These are phyloP conservation scores for Suillus hirtellus DNA, from an alignment of 768 basidiomycete genomes.

Conservation along the genomic window DNA sequence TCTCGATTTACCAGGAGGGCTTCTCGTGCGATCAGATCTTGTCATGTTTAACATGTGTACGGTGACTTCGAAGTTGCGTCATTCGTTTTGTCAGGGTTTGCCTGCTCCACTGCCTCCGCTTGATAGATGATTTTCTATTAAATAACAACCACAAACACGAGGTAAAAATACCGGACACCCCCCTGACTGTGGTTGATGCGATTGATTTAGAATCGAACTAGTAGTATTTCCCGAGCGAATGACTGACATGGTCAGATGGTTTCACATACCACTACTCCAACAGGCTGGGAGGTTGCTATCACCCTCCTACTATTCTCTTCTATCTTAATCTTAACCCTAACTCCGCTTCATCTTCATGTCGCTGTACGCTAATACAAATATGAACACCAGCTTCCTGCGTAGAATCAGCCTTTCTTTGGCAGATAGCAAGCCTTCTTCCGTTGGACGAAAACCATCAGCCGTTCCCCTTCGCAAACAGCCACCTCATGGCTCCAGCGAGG, in stretches of 20 bases:
- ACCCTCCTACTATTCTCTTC: neutral
- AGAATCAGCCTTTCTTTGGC: constrained; percentile 21
- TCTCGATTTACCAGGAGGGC: constrained; percentile 4
- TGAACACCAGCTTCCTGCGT: constrained; percentile 22
- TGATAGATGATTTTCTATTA: constrained; percentile 1
- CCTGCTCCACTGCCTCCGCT: constrained; percentile 3
- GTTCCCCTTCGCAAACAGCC: constrained; percentile 25
- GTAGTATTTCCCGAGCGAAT: neutral
- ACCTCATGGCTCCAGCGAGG: constrained; percentile 34
- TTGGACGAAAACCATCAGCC: constrained; percentile 19
- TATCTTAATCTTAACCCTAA: neutral
- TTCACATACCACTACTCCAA: neutral
- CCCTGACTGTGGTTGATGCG: neutral
- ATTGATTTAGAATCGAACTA: constrained; percentile 1
- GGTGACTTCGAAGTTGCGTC: constrained; percentile 6
- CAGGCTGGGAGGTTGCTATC: neutral
- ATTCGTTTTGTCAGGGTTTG: neutral
- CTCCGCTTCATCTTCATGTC: constrained; percentile 21
- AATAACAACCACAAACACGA: constrained; percentile 7
- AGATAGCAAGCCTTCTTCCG: constrained; percentile 18
- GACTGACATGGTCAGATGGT: neutral
- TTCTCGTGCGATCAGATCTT: neutral
- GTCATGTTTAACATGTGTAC: neutral
- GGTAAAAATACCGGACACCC: neutral
- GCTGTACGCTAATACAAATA: constrained; percentile 31